Conservation (phyloP, 805 yeast species). For the Wickerhamiella galacta region DNA sequence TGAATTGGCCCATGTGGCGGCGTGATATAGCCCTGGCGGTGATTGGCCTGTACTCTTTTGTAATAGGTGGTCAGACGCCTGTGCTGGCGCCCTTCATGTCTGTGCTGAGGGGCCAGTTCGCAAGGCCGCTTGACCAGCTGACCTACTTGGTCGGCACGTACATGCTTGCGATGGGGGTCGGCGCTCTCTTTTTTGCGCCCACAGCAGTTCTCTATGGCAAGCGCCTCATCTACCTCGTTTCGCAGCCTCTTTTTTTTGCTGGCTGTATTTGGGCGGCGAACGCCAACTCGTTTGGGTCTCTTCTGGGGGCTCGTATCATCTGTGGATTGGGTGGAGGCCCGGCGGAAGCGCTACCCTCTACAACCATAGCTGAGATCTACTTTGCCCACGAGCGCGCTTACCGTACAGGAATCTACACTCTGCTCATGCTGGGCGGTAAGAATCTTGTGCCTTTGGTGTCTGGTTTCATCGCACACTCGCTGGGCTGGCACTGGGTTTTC, state of each 20-base stretch:
- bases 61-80: slow-evolving; percentile 49
- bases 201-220: slow-evolving; percentile 41
- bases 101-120: slow-evolving; percentile 27
- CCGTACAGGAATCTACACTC: slow-evolving; percentile 40
- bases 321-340: slow-evolving; percentile 48
- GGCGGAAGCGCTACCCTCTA: slow-evolving; percentile 41
- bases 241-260: slow-evolving; percentile 32
- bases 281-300: slow-evolving; percentile 30
- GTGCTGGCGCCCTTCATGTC: slow-evolving; percentile 41
- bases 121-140: slow-evolving; percentile 26
- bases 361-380: slow-evolving; percentile 45
- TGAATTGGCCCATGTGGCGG: slow-evolving; percentile 48
- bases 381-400: slow-evolving; percentile 47
- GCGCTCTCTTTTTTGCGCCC: slow-evolving; percentile 41
- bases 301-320: slow-evolving; percentile 41
- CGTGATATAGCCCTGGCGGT: slow-evolving; percentile 36
- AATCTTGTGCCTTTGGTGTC: slow-evolving; percentile 41
- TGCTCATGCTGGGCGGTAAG: slow-evolving; percentile 44
- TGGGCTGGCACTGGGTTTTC: slow-evolving; percentile 43
- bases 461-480: slow-evolving; percentile 32
- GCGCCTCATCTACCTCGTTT: slow-evolving; percentile 35
- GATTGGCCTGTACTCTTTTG: slow-evolving; percentile 39
- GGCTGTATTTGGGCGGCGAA: slow-evolving; percentile 41
- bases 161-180: slow-evolving; percentile 44
- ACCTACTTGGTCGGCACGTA: slow-evolving; percentile 41